phyloP scores from a whole-genome alignment of 2,329 filamentous ascomycete species.

The Lachnellula cervina region DNA sequence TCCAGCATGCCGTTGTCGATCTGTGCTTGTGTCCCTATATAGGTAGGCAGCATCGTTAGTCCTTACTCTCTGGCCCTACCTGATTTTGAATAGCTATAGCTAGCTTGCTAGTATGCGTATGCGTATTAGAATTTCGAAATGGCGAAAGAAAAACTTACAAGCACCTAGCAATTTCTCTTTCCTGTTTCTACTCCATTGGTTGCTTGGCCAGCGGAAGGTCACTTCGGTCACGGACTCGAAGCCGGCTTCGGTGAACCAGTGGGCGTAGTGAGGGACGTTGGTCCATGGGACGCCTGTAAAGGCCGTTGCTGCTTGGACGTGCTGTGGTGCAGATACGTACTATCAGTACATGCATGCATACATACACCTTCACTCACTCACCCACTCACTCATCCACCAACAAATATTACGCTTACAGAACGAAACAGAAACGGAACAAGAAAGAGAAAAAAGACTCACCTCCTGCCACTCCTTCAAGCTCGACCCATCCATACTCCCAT shows the following conservation, averaged over 20 bases:
- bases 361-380: no score
- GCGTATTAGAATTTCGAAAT: no score
- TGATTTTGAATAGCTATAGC: no score
- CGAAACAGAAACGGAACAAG: no score
- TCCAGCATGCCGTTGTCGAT: neutral
- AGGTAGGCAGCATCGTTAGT: no score
- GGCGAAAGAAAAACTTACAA: no score
- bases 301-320: neutral
- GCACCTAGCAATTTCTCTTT: conserved; percentile 46
- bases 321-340: neutral
- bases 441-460: neutral
- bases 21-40: conserved; percentile 1
- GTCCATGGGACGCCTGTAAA: neutral
- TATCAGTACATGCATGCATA: no score
- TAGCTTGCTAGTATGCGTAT: no score
- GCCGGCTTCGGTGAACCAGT: conserved; percentile 43
- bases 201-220: conserved; percentile 45
- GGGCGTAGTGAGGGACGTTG: conserved; percentile 26
- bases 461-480: neutral
- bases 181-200: conserved; percentile 46
- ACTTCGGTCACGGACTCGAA: conserved; percentile 46
- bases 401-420: no score
- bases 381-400: no score
- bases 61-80: no score
- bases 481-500: neutral